Conservation (phyloP, 805 yeast species). For the Clavispora vitiphila region DNA sequence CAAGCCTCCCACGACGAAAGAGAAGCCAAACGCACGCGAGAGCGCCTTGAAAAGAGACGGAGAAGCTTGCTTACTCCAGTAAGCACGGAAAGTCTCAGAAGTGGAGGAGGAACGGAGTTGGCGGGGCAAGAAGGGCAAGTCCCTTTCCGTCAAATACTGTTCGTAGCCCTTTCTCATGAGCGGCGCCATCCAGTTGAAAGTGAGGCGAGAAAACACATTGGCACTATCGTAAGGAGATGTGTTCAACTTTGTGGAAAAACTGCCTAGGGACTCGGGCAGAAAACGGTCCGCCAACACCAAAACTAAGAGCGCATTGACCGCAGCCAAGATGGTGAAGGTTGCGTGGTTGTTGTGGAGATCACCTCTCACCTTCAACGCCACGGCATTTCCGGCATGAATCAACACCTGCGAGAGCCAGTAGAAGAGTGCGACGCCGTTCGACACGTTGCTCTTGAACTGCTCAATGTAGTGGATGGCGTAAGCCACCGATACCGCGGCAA, state of each 20-base stretch:
- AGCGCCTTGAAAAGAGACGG: conserved; percentile 61
- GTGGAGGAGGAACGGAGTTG: conserved; percentile 54
- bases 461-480: conserved; percentile 64
- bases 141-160: conserved; percentile 50
- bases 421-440: conserved; percentile 63
- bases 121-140: conserved; percentile 75
- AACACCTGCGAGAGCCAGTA: conserved; percentile 66
- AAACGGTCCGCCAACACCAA: conserved; percentile 40
- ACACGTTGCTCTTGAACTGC: conserved; percentile 56
- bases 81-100: conserved; percentile 43
- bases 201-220: conserved; percentile 67
- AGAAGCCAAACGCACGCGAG: conserved; percentile 65
- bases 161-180: conserved; percentile 75
- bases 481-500: conserved; percentile 47
- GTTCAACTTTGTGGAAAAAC: conserved; percentile 3
- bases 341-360: conserved; percentile 16
- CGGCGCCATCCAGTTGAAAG: conserved; percentile 89
- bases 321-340: conserved; percentile 24
- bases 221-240: conserved; percentile 15
- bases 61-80: conserved; percentile 57
- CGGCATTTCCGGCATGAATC: conserved; percentile 42
- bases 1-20: conserved; percentile 64
- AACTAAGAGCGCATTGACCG: conserved; percentile 37
- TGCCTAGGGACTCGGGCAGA: conserved; percentile 24
- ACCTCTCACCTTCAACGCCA: conserved; percentile 36